phyloP scores from a whole-genome alignment of 225 moss, liverwort and hornwort genomes.

The Polytrichum commune region DNA sequence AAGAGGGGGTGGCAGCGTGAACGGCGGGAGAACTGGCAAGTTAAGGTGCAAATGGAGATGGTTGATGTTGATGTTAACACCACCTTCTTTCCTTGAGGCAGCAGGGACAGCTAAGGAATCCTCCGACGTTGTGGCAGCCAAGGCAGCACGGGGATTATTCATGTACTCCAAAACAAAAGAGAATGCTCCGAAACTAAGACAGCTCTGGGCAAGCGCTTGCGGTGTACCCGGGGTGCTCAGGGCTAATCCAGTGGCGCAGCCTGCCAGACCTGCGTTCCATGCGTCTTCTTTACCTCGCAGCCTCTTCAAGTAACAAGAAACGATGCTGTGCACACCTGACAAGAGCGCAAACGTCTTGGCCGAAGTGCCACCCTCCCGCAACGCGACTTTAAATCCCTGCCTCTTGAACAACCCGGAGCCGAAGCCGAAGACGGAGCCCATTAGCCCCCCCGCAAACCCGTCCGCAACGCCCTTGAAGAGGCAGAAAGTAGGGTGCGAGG shows the following conservation, averaged over 20 bases:
- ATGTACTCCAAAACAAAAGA: slow-evolving; percentile 81
- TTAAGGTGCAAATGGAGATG: slow-evolving; percentile 39
- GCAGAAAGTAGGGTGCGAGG: slow-evolving; percentile 46
- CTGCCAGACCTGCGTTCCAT: slow-evolving; percentile 91
- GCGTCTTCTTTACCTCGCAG: slow-evolving; percentile 93
- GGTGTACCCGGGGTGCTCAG: slow-evolving; percentile 82
- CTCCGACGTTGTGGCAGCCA: slow-evolving; percentile 45
- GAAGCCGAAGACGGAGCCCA: slow-evolving; percentile 95
- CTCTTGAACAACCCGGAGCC: slow-evolving; percentile 85
- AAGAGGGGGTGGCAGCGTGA: slow-evolving; percentile 73
- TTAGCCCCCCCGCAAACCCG: slow-evolving; percentile 68
- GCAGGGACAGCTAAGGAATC: slow-evolving; percentile 56
- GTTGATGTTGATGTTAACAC: slow-evolving; percentile 23
- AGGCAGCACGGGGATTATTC: slow-evolving; percentile 62
- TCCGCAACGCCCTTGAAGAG: slow-evolving; percentile 54
- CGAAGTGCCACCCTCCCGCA: slow-evolving; percentile 81
- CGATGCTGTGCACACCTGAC: slow-evolving; percentile 90
- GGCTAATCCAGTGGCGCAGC: slow-evolving; percentile 91
- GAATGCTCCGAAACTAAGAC: slow-evolving; percentile 90
- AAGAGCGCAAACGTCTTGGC: slow-evolving; percentile 96
- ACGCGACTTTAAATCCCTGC: slow-evolving; percentile 79
- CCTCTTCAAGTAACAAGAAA: slow-evolving; percentile 74
- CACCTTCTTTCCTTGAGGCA: slow-evolving; percentile 23
- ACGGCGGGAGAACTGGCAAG: slow-evolving; percentile 81
- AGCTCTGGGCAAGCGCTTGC: slow-evolving; percentile 84